These are phyloP conservation scores for Leccinum disarticulatum DNA, from an alignment of 768 basidiomycete species.

Conservation along the genomic window DNA sequence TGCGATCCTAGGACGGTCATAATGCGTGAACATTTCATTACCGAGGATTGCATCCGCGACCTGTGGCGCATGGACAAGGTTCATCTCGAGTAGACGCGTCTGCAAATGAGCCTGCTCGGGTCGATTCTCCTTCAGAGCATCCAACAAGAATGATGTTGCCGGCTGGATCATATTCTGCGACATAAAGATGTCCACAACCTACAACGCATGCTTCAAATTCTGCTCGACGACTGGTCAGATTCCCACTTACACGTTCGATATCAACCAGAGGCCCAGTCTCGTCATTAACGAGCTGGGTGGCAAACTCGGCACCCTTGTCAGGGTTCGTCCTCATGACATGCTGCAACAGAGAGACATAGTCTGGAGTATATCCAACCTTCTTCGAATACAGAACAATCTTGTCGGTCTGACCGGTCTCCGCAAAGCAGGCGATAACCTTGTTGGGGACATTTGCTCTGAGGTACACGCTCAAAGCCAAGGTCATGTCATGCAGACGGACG, in stretches of 20 bases:
- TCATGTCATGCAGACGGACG: constrained; percentile 93
- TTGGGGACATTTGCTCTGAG: constrained; percentile 96
- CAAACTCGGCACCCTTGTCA: constrained; percentile 98
- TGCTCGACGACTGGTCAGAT: not conserved
- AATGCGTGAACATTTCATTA: constrained; percentile 98
- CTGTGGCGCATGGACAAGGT: constrained; percentile 94
- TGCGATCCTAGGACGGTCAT: constrained; percentile 94
- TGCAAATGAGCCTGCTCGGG: constrained; percentile 96
- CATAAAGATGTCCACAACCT: constrained; percentile 99
- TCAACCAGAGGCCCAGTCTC: constrained; percentile 92
- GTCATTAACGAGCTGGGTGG: constrained; percentile 90
- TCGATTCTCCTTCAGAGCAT: constrained; percentile 97
- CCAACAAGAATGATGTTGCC: constrained; percentile 95
- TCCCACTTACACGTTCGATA: constrained; percentile 71
- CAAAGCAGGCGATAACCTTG: constrained; percentile 99
- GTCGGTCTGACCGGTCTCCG: constrained; percentile 96
- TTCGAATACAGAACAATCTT: constrained; percentile 98
- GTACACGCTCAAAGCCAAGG: constrained; percentile 94
- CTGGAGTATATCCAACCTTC: constrained; percentile 92
- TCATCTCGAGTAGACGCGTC: constrained; percentile 97
- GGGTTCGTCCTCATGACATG: constrained; percentile 96
- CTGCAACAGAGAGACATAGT: constrained; percentile 89
- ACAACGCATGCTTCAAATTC: not conserved
- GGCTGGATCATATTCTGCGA: constrained; percentile 99
- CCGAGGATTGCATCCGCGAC: constrained; percentile 98